Evolutionary conservation across 139 green algal species (phyloP).

Genomic region (Chlorella sp.): DNA sequence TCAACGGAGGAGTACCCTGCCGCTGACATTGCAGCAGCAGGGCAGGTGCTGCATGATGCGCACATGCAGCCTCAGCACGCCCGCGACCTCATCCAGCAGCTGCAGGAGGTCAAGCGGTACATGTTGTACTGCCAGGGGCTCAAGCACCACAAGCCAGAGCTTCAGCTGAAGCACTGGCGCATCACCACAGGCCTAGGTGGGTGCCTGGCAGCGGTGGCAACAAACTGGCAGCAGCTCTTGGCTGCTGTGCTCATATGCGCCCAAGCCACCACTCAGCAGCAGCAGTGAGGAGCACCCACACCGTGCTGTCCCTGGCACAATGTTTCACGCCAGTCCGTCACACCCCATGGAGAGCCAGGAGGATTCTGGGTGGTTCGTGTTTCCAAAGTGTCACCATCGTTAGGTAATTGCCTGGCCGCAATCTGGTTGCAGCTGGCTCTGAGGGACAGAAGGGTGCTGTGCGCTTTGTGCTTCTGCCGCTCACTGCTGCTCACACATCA

Average conservation of each 20-base stretch:
- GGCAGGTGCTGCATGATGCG: neutral
- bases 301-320: no score
- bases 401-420: no score
- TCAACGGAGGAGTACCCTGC: conserved; percentile 42
- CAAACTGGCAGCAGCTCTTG: neutral
- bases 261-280: neutral
- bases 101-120: conserved; percentile 47
- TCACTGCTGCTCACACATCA: no score
- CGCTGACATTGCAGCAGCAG: conserved; percentile 46
- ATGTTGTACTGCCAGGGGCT: conserved; percentile 73
- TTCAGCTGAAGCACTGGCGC: conserved; percentile 42
- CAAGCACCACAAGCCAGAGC: conserved; percentile 35
- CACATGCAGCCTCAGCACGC: neutral
- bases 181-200: conserved; percentile 10
- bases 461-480: no score
- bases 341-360: no score
- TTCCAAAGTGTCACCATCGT: no score
- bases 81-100: conserved; percentile 16
- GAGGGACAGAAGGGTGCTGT: no score
- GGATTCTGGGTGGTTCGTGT: no score
- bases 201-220: no score
- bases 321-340: no score
- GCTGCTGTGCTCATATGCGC: neutral
- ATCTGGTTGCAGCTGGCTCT: no score
- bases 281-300: neutral